Percentiles rank a stretch among this genome's conserved stretches.
Evolutionary conservation across 1,284 basidiomycete genomes (phyloP).

Genomic region (Melampsora abietis-canadensis): DNA sequence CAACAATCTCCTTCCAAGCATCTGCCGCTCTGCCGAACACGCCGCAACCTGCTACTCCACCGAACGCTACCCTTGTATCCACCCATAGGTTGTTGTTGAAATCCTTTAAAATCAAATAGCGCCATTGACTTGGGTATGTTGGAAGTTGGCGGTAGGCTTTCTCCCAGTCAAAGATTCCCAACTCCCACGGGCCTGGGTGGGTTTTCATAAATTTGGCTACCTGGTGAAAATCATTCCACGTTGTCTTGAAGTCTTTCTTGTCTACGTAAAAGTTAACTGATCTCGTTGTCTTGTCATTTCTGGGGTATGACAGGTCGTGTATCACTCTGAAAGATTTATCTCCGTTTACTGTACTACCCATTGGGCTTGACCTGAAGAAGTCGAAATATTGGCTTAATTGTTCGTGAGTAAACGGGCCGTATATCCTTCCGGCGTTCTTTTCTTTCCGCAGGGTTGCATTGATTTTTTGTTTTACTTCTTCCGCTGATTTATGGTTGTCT

Average conservation of each 20-base stretch:
- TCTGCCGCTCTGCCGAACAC: slow-evolving; percentile 13
- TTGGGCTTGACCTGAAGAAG: slow-evolving; percentile 2
- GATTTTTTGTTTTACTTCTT: neutral
- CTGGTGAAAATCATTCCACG: neutral
- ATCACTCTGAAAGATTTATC: neutral
- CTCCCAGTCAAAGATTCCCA: slow-evolving; percentile 9
- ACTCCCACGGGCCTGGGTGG: no score
- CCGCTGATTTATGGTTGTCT: neutral
- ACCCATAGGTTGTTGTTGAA: neutral
- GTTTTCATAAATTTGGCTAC: neutral
- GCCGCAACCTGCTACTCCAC: slow-evolving; percentile 7
- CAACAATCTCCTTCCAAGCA: slow-evolving; percentile 4
- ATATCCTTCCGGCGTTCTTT: neutral
- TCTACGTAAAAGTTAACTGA: slow-evolving; percentile 4
- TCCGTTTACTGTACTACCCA: neutral
- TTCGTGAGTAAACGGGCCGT: neutral
- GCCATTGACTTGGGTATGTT: neutral
- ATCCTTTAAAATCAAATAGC: neutral
- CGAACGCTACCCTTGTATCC: slow-evolving; percentile 7
- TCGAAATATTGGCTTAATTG: neutral
- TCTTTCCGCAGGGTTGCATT: neutral
- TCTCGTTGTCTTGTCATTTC: neutral
- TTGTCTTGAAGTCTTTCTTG: neutral
- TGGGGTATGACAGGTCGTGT: neutral
- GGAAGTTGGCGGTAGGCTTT: slow-evolving; percentile 11